Evolutionary conservation across 2,329 filamentous ascomycete species (phyloP), one percentile per base, ranked within the genome.

Genomic region (Colletotrichum melonis): DNA sequence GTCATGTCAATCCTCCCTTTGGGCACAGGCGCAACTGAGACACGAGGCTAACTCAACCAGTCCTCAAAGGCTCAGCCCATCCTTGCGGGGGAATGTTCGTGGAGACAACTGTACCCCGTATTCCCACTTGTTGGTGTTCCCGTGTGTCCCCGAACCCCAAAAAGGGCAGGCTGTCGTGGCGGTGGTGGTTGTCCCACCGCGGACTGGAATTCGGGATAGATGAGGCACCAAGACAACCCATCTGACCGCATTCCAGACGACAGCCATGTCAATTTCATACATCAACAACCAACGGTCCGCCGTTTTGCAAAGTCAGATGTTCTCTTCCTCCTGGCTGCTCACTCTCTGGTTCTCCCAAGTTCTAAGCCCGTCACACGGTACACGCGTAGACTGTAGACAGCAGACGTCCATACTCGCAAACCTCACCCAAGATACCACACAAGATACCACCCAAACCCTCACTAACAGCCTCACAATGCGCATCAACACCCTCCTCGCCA

Each of bases 131-230:
- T 11, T 8, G 19, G 24, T 42, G 30, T 42, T 57, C 26, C 12
- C 28, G 8, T 4, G 24, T 42, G 30, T 42, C 56, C 26, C 7
- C 28, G 8, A 4, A 12, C 60, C 60, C 26, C 26, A 16, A 16
- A 63, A 24, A n/a, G 4, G 2, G 42, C n/a, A 38, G 22, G 57
- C 22, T 32, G 26, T 28, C 26, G n/a, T 49, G 42, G 38, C 38
- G 38, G 38, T 42, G 38, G 38, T 42, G 38, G 38, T 42, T n/a
- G 58, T 35, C 2, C n/a, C 16, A 24, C 49, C 24, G 22, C 42
- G 26, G 57, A n/a, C 58, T 72, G 69, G 65, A 72, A 72, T 69
- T 38, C 11, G 42, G 58, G 30, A 62, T 46, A 69, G 63, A 72
- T 72, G 52, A 69, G 24, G 54, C 16, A 24, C 24, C 38, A 35